Evolutionary conservation across 345 rosid species (phyloP).

Genomic region (Salix arbutifolia): DNA sequence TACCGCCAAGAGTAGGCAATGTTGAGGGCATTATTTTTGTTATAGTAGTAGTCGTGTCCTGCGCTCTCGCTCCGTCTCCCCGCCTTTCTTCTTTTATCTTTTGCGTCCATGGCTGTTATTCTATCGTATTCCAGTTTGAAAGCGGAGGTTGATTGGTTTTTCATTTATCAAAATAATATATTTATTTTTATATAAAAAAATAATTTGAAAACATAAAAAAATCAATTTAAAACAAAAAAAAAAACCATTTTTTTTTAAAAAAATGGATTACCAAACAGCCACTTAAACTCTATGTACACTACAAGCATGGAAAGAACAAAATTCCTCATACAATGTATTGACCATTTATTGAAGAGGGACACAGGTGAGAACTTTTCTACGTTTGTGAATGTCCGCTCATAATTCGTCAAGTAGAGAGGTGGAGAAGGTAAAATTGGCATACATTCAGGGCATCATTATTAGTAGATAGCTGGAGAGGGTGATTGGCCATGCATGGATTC

Average conservation of each 20-base stretch:
- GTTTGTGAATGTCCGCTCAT: not conserved
- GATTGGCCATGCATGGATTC: not conserved
- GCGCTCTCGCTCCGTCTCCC: not conserved
- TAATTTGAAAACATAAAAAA: too few relatives aligned
- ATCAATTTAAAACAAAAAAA: too few relatives aligned
- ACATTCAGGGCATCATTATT: not conserved
- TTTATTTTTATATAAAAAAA: too few relatives aligned
- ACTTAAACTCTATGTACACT: slow-evolving; percentile 15
- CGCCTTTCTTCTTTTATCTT: not conserved
- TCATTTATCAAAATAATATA: too few relatives aligned
- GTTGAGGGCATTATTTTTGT: not conserved
- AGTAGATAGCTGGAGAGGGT: not conserved
- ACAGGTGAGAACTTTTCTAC: not conserved
- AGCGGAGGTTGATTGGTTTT: too few relatives aligned
- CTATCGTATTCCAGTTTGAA: not conserved
- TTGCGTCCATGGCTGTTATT: not conserved
- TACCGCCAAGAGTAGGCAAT: not conserved
- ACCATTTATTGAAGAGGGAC: slow-evolving; percentile 8
- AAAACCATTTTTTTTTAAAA: too few relatives aligned
- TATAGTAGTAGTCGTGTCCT: not conserved
- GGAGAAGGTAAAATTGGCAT: too few relatives aligned
- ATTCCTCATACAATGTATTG: not conserved
- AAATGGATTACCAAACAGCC: too few relatives aligned
- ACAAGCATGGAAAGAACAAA: not conserved
- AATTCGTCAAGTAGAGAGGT: too few relatives aligned